These are phyloP conservation scores for Amanita polypyramis DNA, from an alignment of 768 basidiomycete species.

Conservation along the genomic window DNA sequence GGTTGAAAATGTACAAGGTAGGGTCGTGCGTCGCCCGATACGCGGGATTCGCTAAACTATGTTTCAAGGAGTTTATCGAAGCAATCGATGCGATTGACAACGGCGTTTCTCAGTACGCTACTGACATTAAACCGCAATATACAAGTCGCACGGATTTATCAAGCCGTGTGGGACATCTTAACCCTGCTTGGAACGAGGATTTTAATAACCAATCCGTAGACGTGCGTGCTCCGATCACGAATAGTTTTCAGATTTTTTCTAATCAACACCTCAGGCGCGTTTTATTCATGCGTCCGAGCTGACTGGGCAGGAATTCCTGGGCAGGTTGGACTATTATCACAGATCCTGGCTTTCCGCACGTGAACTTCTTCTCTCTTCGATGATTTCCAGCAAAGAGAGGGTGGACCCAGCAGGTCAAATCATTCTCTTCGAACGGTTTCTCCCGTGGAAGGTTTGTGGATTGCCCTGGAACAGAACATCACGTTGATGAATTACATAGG, in stretches of 20 bases:
- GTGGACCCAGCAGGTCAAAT: conserved; percentile 70
- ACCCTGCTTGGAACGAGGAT: conserved; percentile 88
- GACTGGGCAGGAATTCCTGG: conserved; percentile 79
- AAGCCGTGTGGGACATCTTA: conserved; percentile 72
- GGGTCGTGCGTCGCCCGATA: background rate
- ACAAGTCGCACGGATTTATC: conserved; percentile 74
- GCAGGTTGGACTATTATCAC: conserved; percentile 69
- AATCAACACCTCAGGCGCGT: conserved; percentile 33
- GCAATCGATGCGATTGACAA: conserved; percentile 94
- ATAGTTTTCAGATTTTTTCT: background rate
- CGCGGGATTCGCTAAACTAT: background rate
- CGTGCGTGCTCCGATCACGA: conserved; percentile 33
- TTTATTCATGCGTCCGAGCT: conserved; percentile 76
- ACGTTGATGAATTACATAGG: conserved; percentile 20
- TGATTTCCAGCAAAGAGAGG: conserved; percentile 41
- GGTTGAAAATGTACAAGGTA: conserved; percentile 86
- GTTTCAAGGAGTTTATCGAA: conserved; percentile 77
- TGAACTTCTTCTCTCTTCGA: conserved; percentile 54
- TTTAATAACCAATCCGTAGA: conserved; percentile 57
- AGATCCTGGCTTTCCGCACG: conserved; percentile 91
- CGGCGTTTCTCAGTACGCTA: conserved; percentile 75
- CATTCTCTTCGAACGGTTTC: conserved; percentile 67
- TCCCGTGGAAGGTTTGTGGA: conserved; percentile 74
- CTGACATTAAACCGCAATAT: conserved; percentile 60
- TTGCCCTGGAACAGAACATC: background rate